A percentile compares a stretch with the other conserved stretches of the same genome.
These are phyloP conservation scores for Microdochium nivale DNA, from an alignment of 2,329 filamentous ascomycete genomes.

Conservation along the genomic window DNA sequence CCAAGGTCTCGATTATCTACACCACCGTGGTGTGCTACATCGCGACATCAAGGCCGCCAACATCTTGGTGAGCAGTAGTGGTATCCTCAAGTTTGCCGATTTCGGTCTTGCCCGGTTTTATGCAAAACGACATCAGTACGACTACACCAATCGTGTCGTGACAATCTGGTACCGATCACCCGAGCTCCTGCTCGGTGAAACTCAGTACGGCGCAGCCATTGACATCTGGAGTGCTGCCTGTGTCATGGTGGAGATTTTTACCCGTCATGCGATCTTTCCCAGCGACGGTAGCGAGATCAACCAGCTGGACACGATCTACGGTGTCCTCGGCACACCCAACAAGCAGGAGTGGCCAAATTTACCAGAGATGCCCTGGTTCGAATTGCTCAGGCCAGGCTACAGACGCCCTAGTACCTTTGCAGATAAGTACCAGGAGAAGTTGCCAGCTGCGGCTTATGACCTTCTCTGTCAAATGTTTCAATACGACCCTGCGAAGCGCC, in stretches of 20 bases:
- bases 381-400: conserved; percentile 73
- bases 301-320: conserved; percentile 95
- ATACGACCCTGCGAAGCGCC: conserved; percentile 79
- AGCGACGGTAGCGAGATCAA: conserved; percentile 94
- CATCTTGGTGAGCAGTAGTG: neutral
- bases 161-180: conserved; percentile 97
- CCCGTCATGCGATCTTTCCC: conserved; percentile 84
- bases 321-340: conserved; percentile 80
- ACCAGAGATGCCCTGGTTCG: conserved; percentile 95
- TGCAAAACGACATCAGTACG: conserved; percentile 79
- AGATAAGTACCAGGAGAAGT: conserved; percentile 68
- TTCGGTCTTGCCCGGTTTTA: conserved; percentile 96
- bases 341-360: conserved; percentile 79
- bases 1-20: conserved; percentile 86
- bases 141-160: conserved; percentile 97
- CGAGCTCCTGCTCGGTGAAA: conserved; percentile 84
- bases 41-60: conserved; percentile 58
- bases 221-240: conserved; percentile 98
- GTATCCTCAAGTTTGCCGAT: conserved; percentile 55
- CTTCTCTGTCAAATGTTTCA: conserved; percentile 77
- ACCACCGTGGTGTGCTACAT: conserved; percentile 86
- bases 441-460: conserved; percentile 76
- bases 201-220: conserved; percentile 79
- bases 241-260: conserved; percentile 95
- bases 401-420: conserved; percentile 68